Base-by-base conservation (phyloP, 768 basidiomycete species). In the Auricularia sp. region DNA sequence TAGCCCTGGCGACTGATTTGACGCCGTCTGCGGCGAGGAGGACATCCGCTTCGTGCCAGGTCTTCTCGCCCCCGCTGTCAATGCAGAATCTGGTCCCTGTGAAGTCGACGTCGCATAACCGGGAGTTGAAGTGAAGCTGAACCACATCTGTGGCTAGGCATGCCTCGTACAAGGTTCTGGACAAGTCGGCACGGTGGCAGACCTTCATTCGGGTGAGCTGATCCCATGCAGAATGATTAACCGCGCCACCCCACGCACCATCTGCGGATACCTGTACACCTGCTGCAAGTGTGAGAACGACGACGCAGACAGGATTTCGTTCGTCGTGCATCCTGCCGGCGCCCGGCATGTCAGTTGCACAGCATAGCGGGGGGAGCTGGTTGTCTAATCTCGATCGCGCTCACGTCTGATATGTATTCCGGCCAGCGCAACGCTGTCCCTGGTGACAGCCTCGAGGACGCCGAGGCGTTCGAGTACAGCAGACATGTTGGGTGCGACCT, bases 21-120 rank as follows among this genome's bases (percentile, higher is more conserved):
- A 79, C 71, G 7, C 78, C 78, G 56, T 79, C 78, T 0, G 76
- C 74, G 0, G 72, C 77, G 39, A 79, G 51, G 18, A 79, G 67
- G 0, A 79, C 63, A 64, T 79, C 78, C 23, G 70, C 74, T 34
- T 71, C 66, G 14, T 75, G 54, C 70, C 72, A 73, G 8, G 65
- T 66, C 14, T 66, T 59, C 64, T 66, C 61, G 11, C 42, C 42
- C 36, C 72, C 65, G 61, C 66, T n/a, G 36, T 23, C 61, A 34
- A 70, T 64, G 39, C 47, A 60, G 44, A 74, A 64, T 11, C 61
- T 65, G 2, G 72, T 72, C 47, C 64, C 44, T 16, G 71, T 72
- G 33, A 74, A 74, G 61, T 75, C 67, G 8, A 75, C 66, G 8
- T 72, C 71, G 29, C 67, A 62, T 47, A 76, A 63, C n/a, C 63